Evolutionary conservation across 2,329 filamentous ascomycete genomes (phyloP).

Genomic region (Diaporthe nobilis): DNA sequence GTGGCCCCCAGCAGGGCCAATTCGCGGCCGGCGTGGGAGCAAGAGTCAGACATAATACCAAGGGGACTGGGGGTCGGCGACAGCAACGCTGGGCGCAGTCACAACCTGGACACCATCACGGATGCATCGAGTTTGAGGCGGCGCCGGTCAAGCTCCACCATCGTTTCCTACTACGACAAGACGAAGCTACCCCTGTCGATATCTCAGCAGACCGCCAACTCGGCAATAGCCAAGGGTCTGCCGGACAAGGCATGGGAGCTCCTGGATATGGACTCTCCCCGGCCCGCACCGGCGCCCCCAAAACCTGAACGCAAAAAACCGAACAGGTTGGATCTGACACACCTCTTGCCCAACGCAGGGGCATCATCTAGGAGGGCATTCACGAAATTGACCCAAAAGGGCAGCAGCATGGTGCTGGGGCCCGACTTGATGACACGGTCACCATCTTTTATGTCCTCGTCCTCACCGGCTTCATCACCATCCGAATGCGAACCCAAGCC

Average conservation of each 20-base stretch:
- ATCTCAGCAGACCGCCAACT: constrained; percentile 71
- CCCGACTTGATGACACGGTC: constrained; percentile 57
- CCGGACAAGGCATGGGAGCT: constrained; percentile 63
- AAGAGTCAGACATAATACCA: constrained; percentile 64
- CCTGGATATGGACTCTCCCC: constrained; percentile 59
- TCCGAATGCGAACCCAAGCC: constrained; percentile 46
- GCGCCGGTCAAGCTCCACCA: constrained; percentile 68
- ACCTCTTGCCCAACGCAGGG: constrained; percentile 54
- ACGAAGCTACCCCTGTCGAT: constrained; percentile 68
- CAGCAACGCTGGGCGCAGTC: constrained; percentile 45
- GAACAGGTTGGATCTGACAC: constrained; percentile 63
- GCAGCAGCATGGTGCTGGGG: constrained; percentile 51
- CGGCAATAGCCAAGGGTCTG: constrained; percentile 70
- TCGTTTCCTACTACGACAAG: constrained; percentile 70
- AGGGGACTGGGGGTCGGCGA: constrained; percentile 45
- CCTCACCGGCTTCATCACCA: constrained; percentile 50
- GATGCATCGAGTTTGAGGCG: constrained; percentile 63
- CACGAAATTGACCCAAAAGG: constrained; percentile 41
- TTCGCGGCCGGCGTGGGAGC: constrained; percentile 55
- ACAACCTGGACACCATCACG: constrained; percentile 50
- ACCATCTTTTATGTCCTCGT: constrained; percentile 60
- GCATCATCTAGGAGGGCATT: constrained; percentile 46
- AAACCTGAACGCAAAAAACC: constrained; percentile 62
- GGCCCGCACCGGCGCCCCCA: constrained; percentile 46
- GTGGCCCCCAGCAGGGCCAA: constrained; percentile 43